Evolutionary conservation across 1,284 basidiomycete species (phyloP).

Genomic region (Ustilago crameri): DNA sequence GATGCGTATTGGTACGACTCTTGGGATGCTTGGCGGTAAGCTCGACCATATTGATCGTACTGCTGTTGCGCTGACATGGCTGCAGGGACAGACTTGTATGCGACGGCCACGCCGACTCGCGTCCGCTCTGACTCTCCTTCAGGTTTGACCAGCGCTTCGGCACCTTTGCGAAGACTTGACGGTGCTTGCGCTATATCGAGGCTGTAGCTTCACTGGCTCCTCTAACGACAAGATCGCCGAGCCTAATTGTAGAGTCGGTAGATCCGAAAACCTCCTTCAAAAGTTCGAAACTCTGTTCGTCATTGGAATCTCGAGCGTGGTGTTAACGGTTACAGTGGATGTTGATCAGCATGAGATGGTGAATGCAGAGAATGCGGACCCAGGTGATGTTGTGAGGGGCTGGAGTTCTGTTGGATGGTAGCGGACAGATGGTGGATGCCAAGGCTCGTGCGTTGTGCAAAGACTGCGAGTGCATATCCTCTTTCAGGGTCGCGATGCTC

Average conservation of each 20-base stretch:
- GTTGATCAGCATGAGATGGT: neutral
- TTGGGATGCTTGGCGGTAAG: conserved; percentile 14
- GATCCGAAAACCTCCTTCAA: too few species aligned
- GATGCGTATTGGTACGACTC: conserved; percentile 7
- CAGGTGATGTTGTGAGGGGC: too few species aligned
- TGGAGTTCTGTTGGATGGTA: neutral
- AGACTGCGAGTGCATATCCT: neutral
- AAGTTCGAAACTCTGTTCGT: too few species aligned
- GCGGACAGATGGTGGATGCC: neutral
- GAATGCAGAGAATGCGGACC: neutral
- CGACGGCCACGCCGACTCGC: neutral
- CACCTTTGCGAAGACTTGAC: too few species aligned
- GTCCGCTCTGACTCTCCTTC: neutral
- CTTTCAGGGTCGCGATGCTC: conserved; percentile 3
- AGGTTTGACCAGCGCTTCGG: neutral
- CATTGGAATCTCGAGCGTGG: too few species aligned
- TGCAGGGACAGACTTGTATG: neutral
- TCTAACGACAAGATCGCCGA: too few species aligned
- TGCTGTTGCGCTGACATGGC: conserved; percentile 28
- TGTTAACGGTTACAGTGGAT: too few species aligned
- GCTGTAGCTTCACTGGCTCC: too few species aligned
- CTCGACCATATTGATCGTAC: conserved; percentile 22
- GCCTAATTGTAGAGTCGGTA: too few species aligned
- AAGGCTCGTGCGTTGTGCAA: conserved; percentile 31
- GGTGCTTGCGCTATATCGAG: too few species aligned